Percentiles rank a stretch among this genome's conserved stretches.
phyloP scores from a whole-genome alignment of 140 eudicot species.

The Oenanthe javanica region DNA sequence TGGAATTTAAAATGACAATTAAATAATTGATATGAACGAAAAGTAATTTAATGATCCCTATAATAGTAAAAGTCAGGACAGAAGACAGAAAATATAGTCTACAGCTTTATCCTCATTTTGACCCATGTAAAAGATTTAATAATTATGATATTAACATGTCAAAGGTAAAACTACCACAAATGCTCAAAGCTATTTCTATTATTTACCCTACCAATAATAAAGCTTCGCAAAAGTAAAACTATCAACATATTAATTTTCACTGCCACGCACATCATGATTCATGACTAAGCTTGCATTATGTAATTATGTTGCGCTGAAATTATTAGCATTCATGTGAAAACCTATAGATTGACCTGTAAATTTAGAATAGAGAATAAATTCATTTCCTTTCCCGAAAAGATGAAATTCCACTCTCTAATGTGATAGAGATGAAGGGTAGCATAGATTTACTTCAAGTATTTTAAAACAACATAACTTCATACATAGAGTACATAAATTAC shows the following conservation, averaged over 20 bases:
- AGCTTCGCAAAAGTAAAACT: not conserved
- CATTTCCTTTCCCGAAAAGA: not conserved
- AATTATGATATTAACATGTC: not conserved
- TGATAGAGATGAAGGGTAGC: not conserved
- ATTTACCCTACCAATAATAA: not conserved
- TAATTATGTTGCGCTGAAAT: not conserved
- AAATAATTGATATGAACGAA: not conserved
- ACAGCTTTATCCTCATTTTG: not conserved
- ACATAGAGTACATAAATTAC: conserved; percentile 31
- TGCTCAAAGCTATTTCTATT: not conserved
- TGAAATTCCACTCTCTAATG: not conserved
- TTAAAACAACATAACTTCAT: not conserved
- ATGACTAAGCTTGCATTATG: not conserved
- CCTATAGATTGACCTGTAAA: not conserved
- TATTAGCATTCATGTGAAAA: not conserved
- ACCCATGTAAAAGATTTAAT: not conserved
- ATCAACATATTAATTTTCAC: not conserved
- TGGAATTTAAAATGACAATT: not conserved
- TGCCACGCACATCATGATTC: no score
- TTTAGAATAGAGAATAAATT: not conserved
- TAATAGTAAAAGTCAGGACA: not conserved
- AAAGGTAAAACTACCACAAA: not conserved
- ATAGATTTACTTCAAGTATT: not conserved
- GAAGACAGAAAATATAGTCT: not conserved
- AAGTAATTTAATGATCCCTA: not conserved